These are phyloP conservation scores for Pezicula radicicola DNA, from an alignment of 2,329 filamentous ascomycete species.

Conservation along the genomic window DNA sequence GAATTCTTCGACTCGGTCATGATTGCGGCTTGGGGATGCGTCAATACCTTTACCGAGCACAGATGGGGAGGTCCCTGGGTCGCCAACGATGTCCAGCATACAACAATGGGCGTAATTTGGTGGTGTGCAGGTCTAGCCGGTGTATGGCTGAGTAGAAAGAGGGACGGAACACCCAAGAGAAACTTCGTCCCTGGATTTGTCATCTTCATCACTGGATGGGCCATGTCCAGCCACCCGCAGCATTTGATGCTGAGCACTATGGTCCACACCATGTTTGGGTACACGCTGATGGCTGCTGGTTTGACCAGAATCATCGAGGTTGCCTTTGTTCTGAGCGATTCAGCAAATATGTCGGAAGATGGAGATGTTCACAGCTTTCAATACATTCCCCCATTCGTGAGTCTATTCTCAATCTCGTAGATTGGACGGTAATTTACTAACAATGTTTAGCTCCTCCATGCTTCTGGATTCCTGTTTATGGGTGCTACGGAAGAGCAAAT, in stretches of 20 bases:
- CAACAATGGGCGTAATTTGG: constrained; percentile 99
- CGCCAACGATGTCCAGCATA: constrained; percentile 94
- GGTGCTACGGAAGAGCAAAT: constrained; percentile 97
- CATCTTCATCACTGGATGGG: constrained; percentile 89
- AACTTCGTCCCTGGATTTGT: constrained; percentile 93
- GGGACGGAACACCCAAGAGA: constrained; percentile 80
- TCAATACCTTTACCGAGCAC: constrained; percentile 98
- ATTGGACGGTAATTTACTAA: constrained; percentile 20
- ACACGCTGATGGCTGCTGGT: constrained; percentile 90
- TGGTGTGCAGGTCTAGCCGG: constrained; percentile 91
- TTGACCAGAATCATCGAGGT: constrained; percentile 85
- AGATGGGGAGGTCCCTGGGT: constrained; percentile 89
- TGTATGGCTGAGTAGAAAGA: constrained; percentile 84
- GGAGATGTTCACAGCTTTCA: constrained; percentile 73
- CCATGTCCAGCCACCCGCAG: constrained; percentile 91
- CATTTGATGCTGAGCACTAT: constrained; percentile 78
- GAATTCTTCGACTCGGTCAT: constrained; percentile 94
- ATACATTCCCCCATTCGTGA: constrained; percentile 66
- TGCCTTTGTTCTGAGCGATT: constrained; percentile 79
- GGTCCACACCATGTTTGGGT: constrained; percentile 88
- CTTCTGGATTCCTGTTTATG: constrained; percentile 96
- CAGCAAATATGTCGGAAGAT: constrained; percentile 60
- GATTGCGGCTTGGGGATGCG: constrained; percentile 91
- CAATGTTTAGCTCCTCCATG: constrained; percentile 70
- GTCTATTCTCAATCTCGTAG: constrained; percentile 31